Percentiles rank a stretch among this genome's conserved stretches.
phyloP scores from a whole-genome alignment of 371 early-diverging fungal species.

The Lichtheimia ramosa region DNA sequence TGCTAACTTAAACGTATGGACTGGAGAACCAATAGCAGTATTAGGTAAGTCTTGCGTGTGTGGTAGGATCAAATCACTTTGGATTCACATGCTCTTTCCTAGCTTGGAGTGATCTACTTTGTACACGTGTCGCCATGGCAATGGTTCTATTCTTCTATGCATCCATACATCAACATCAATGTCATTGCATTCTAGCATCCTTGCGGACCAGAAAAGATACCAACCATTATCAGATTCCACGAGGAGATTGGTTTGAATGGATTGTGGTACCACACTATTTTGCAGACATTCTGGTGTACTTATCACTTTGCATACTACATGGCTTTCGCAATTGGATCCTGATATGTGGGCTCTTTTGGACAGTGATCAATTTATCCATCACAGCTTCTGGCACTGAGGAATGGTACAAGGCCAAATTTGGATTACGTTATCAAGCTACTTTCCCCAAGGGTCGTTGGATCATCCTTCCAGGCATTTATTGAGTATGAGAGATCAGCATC shows the following conservation, averaged over 20 bases:
- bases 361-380: constrained; percentile 58
- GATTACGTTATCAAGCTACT: constrained; percentile 26
- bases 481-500: background rate
- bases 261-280: constrained; percentile 74
- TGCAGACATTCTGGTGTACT: constrained; percentile 76
- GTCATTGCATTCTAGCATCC: constrained; percentile 65
- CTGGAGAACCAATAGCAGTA: too few relatives aligned
- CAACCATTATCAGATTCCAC: constrained; percentile 54
- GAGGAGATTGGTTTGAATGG: constrained; percentile 71
- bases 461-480: constrained; percentile 48
- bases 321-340: constrained; percentile 29
- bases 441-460: constrained; percentile 37
- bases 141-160: constrained; percentile 46
- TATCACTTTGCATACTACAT: constrained; percentile 41
- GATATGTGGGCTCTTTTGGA: constrained; percentile 56
- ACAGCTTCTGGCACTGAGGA: constrained; percentile 60
- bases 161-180: constrained; percentile 62
- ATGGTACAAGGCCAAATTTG: constrained; percentile 65
- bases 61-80: too few relatives aligned
- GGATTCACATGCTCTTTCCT: background rate
- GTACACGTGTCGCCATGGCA: constrained; percentile 8
- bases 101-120: too few relatives aligned
- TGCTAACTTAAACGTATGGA: constrained; percentile 26
- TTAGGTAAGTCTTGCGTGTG: too few relatives aligned
- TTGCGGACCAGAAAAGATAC: constrained; percentile 37